Base-by-base conservation (phyloP, 2,329 filamentous ascomycete genomes). In the Westerdykella aurantiaca region DNA sequence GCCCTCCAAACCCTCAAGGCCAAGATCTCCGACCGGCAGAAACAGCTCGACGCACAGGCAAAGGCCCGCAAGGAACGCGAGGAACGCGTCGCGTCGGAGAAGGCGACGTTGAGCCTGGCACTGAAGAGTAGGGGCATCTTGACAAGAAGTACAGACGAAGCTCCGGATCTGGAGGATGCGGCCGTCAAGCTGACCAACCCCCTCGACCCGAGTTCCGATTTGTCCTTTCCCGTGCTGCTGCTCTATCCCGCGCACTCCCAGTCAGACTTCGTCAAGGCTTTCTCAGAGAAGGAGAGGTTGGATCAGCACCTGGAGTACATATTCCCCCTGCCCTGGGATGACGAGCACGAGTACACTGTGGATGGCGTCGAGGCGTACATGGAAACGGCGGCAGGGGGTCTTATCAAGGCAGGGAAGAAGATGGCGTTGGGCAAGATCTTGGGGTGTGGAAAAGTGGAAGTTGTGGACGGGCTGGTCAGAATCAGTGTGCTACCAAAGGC, bases 341-440 rank as follows among this genome's bases (percentile, higher is more conserved):
- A 66, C 13, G 71, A 76, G 47, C 69, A 76, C 1, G 81, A 81
- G 57, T 96, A 95, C 67, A 78, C 72, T 1, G 55, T 75, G 1
- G 73, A 74, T 0, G 73, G 69, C 1, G 87, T 95, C 4, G 89
- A 95, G 55, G 93, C 88, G 59, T 97, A 88, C 67, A 85, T 95
- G 74, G 89, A 96, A 72, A 97, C 89, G 0, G 69, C 70, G 4
- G 72, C 75, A 0, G 89, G 89, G 0, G 89, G 90, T 0, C 67
- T 98, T 57, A 80, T 95, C 58, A 96, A 95, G 72, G 83, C 90
- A 17, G 91, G 93, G 38, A 90, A 87, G 77, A 93, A 91, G 62
- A 76, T 93, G 51, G 74, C 80, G 16, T 66, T 97, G 54, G 68
- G 88, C 40, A 86, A 88, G 71, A 78, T 91, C 23, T 68, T 97